Evolutionary conservation across 2,329 filamentous ascomycete species (phyloP), one percentile per base, ranked within the genome.

Genomic region (Colletotrichum sp.): DNA sequence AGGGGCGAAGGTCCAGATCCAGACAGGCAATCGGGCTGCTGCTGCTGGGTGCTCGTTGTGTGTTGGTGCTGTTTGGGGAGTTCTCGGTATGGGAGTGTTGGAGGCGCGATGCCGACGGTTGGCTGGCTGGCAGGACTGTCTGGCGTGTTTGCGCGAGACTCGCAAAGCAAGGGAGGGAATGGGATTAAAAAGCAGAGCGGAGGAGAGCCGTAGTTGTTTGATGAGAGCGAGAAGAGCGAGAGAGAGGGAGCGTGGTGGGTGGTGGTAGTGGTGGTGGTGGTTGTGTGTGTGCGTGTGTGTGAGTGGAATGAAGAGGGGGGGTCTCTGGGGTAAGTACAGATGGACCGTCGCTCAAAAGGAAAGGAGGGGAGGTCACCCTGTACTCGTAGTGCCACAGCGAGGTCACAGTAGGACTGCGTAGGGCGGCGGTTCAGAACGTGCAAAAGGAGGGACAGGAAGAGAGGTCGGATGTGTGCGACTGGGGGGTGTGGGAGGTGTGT

Each of bases 1-100:
- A 73, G 70, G 69, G 64, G 73, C 73, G 64, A 73, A 38, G 73
- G 68, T 60, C 73, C 73, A 75, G 58, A 73, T 75, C 72, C 72
- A 75, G 68, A 72, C 69, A 74, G 43, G 69, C 36, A 71, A 60
- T 70, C 43, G 72, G 72, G 63, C 30, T 48, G 64, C 48, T 72
- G 48, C 28, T 58, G 64, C n/a, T 34, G 32, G 32, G 36, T 24
- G 21, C 16, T 16, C 28, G 58, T 48, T 48, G 9, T 43, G 38
- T 57, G 52, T 57, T 63, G 60, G 60, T 63, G 60, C 34, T 24
- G 32, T 70, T 64, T 58, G 15, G 67, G 48, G 60, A 18, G 66
- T 36, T 48, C 30, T 64, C 26, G 38, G 55, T 61, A 58, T 48
- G 55, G 38, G 34, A 34, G 34, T 72, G 55, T 61, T 64, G 26